A percentile compares a stretch with the other conserved stretches of the same genome.
Evolutionary conservation across 192 early-diverging fungal genomes (phyloP).

Genomic region (Nowakowskiella sp.): DNA sequence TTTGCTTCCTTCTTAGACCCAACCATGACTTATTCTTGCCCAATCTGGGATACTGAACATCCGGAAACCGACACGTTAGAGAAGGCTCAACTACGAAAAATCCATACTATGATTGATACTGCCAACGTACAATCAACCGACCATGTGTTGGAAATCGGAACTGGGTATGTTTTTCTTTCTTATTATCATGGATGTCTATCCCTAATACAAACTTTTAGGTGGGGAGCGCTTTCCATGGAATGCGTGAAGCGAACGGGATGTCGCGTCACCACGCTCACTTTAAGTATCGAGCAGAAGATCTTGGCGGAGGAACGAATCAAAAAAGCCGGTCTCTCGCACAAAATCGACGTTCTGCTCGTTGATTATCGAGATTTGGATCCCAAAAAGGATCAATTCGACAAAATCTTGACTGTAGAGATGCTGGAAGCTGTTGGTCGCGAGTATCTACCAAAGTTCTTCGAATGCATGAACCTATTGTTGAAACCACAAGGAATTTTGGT

Average conservation of each 20-base stretch:
- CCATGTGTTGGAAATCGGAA: conserved; percentile 64
- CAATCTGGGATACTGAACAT: conserved; percentile 44
- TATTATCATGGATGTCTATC: background rate
- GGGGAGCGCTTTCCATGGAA: conserved; percentile 63
- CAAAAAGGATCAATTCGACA: conserved; percentile 49
- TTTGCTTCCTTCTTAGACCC: conserved; percentile 59
- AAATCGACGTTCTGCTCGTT: conserved; percentile 52
- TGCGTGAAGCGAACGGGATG: conserved; percentile 50
- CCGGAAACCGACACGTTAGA: conserved; percentile 48
- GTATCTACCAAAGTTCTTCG: conserved; percentile 57
- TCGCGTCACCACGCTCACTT: conserved; percentile 54
- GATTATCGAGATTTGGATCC: conserved; percentile 63
- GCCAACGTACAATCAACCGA: conserved; percentile 41
- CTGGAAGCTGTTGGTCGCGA: conserved; percentile 66
- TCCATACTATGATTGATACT: conserved; percentile 49
- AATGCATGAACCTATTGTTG: conserved; percentile 45
- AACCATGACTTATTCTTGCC: conserved; percentile 66
- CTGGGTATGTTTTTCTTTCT: conserved; percentile 29
- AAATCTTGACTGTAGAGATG: conserved; percentile 66
- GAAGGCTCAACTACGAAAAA: conserved; percentile 53
- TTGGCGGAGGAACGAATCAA: conserved; percentile 56
- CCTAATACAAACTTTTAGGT: conserved; percentile 15
- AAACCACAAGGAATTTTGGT: conserved; percentile 47
- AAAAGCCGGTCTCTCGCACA: conserved; percentile 41
- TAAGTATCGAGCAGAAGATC: conserved; percentile 56